Conservation (phyloP, 2,329 filamentous ascomycete genomes). For the Nothopassalora personata region DNA sequence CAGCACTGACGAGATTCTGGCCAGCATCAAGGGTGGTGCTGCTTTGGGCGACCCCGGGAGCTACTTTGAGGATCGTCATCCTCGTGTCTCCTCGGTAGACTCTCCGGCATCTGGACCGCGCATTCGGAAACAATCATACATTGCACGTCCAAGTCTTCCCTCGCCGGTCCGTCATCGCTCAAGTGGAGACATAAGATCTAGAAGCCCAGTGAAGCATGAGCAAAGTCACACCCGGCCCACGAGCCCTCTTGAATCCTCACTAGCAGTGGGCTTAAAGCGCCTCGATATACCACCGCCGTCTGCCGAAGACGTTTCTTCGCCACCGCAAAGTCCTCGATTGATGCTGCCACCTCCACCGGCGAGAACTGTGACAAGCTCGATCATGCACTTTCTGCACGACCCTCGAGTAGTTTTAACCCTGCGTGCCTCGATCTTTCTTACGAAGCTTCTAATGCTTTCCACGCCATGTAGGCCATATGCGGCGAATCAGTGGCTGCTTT, state of each 20-base stretch:
- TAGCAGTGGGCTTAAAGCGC: conserved; percentile 6
- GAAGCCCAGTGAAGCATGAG: conserved; percentile 18
- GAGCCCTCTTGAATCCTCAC: conserved; percentile 6
- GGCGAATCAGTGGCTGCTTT: conserved; percentile 58
- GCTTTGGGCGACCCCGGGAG: conserved; percentile 29
- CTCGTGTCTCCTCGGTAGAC: conserved; percentile 43
- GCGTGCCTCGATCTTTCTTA: conserved; percentile 59
- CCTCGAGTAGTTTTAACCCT: conserved; percentile 32
- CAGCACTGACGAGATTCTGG: conserved; percentile 77
- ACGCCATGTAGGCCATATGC: conserved; percentile 68
- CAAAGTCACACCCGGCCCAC: conserved; percentile 8
- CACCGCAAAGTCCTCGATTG: conserved; percentile 29
- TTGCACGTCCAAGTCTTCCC: conserved; percentile 18
- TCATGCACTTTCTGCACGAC: conserved; percentile 32
- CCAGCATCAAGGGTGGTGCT: conserved; percentile 62
- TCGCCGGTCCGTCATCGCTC: conserved; percentile 17
- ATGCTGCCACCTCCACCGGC: conserved; percentile 34
- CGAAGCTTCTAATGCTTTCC: conserved; percentile 62
- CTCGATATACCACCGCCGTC: conserved; percentile 1
- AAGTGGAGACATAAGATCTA: conserved; percentile 10
- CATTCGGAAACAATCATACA: conserved; percentile 21
- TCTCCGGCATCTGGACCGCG: conserved; percentile 24
- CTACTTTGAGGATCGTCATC: conserved; percentile 17
- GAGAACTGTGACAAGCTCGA: conserved; percentile 26
- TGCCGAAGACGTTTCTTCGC: conserved; percentile 3